Base-by-base conservation (phyloP, 257 asterid species). In the Przewalskia tangutica region DNA sequence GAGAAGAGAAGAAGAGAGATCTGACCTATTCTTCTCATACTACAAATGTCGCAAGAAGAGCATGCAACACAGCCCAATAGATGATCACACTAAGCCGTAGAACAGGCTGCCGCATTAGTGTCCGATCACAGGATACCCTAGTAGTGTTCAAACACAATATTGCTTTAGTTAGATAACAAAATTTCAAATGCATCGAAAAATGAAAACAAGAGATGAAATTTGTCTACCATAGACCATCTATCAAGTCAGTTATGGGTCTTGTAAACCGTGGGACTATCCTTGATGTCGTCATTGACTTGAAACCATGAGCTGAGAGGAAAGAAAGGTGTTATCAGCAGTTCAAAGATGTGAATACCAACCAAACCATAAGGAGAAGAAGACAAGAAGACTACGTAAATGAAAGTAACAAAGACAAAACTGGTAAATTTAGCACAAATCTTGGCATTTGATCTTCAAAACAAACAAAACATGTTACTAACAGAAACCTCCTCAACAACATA, bases 101-200 rank as follows among this genome's bases (percentile, higher is more conserved):
- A 82, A 97, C 92, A 84, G 99, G 99, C 88, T 92, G 94, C 64
- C 98, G 93, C 99, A 94, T 94, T 77, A 95, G 86, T 77, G 99
- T 90, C 76, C 99, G 97, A 82, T 95, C 98, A 83, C 99, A 95
- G 64, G 99, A 92, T 84, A 94, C 89, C 99, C 99, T 95, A 88
- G 83, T 16, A 83, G 58, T 85, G 85, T 77, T 53, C 81, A 82
- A n/a, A n/a, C 77, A 50, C 5, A 83, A 73, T 80, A 84, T 63
- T 20, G 20, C 16, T 18, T 75, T 40, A 59, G 75, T 65, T 46
- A 65, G 53, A 63, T 79, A 71, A 46, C 20, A 54, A 36, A 71
- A 77, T 62, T 71, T 77, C 77, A 36, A n/a, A 38, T 18, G 67
- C 48, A 58, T 53, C 7, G 9, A 58, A 70, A 54, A 18, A 55